A percentile compares a stretch with the other conserved stretches of the same genome.
These are phyloP conservation scores for Cystobasidium tubakii DNA, from an alignment of 768 basidiomycete genomes.

Conservation along the genomic window DNA sequence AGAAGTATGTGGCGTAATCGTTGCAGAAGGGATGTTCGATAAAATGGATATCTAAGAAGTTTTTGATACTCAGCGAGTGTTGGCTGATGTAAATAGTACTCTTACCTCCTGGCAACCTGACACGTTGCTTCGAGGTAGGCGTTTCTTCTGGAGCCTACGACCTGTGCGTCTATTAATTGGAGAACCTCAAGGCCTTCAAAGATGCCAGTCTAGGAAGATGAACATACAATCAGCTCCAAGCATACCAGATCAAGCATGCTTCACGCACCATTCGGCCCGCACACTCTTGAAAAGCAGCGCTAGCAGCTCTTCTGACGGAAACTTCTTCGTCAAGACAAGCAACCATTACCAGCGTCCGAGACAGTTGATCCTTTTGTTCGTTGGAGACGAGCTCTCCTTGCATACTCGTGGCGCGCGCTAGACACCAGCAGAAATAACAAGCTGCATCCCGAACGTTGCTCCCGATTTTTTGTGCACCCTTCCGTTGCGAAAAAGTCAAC, in stretches of 20 bases:
- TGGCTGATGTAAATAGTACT: constrained; percentile 48
- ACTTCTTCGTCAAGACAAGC: constrained; percentile 89
- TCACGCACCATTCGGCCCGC: constrained; percentile 79
- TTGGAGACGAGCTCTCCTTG: constrained; percentile 52
- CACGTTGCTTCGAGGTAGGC: constrained; percentile 80
- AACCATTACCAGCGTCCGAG: constrained; percentile 63
- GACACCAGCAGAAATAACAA: constrained; percentile 88
- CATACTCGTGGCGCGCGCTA: constrained; percentile 61
- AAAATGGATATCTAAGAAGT: constrained; percentile 8
- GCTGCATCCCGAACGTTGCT: constrained; percentile 91
- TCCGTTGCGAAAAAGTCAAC: constrained; percentile 81
- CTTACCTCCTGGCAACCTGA: constrained; percentile 68
- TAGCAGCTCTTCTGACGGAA: constrained; percentile 87
- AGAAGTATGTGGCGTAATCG: not conserved
- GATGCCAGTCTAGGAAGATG: constrained; percentile 65
- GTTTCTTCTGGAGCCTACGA: constrained; percentile 75
- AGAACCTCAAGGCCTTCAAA: constrained; percentile 91
- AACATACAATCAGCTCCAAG: not conserved
- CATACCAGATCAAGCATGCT: not conserved
- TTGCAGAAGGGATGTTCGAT: not conserved
- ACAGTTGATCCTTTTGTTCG: constrained; percentile 60
- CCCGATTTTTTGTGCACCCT: constrained; percentile 87
- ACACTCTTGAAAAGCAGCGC: constrained; percentile 94
- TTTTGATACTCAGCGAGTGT: not conserved
- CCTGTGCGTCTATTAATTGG: constrained; percentile 87